Conservation (phyloP, 345 rosid species). For the Eucalyptus shirleyi region DNA sequence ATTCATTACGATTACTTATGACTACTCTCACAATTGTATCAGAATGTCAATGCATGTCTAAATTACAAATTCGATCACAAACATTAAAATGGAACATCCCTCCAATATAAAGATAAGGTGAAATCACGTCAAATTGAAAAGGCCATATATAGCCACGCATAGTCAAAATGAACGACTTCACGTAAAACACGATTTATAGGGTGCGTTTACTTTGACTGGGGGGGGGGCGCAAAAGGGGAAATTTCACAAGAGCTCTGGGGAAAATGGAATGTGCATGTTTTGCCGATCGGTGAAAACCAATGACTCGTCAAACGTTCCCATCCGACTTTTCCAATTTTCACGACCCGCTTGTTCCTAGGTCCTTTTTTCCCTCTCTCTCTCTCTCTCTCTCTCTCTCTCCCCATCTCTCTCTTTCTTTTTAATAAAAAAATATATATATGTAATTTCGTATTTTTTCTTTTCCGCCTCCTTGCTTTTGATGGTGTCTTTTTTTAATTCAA, state of each 20-base stretch:
- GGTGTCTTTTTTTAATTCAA: rapidly evolving
- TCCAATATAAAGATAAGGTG: no score
- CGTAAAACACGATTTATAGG: no score
- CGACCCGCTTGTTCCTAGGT: neutral
- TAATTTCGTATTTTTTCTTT: neutral
- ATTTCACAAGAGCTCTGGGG: neutral
- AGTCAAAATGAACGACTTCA: no score
- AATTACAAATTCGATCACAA: no score
- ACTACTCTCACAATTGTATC: no score
- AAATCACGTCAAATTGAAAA: no score
- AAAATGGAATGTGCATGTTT: neutral
- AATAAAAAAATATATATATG: neutral
- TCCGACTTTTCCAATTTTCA: neutral
- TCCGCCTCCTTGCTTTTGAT: neutral
- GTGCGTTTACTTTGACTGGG: neutral
- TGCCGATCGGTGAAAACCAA: neutral
- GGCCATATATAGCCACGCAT: rapidly evolving
- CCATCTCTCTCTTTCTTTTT: neutral
- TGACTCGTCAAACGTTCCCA: neutral
- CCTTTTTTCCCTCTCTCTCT: neutral
- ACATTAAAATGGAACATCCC: neutral
- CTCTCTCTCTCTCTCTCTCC: neutral
- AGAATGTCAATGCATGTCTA: rapidly evolving
- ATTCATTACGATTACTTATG: rapidly evolving
- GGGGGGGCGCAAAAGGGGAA: neutral